Percentiles rank a stretch among this genome's conserved stretches.
phyloP scores from a whole-genome alignment of 2,329 filamentous ascomycete species.

The Cladosporium oxysporum region DNA sequence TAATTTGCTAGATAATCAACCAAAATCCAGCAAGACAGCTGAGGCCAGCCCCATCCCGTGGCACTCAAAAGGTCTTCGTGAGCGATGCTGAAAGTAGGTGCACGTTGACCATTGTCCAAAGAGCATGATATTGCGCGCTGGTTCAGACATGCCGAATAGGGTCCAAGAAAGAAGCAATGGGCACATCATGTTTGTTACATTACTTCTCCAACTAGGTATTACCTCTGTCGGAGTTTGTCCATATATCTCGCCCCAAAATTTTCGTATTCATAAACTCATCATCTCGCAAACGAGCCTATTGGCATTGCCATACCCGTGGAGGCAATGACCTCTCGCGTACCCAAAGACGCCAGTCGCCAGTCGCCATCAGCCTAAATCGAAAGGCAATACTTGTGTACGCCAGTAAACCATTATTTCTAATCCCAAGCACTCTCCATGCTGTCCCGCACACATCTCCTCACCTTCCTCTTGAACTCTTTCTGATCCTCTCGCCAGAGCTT shows the following conservation, averaged over 20 bases:
- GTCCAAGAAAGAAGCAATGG: too few relatives aligned
- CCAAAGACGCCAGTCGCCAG: conserved; percentile 5
- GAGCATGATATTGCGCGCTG: too few relatives aligned
- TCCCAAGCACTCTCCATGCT: conserved; percentile 63
- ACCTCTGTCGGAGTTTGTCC: background rate
- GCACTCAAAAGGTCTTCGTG: too few relatives aligned
- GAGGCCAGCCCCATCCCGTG: too few relatives aligned
- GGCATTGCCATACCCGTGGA: background rate
- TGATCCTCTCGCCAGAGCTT: conserved; percentile 80
- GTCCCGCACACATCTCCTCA: conserved; percentile 76
- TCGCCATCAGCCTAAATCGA: background rate
- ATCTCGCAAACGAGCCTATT: background rate
- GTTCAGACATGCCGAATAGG: too few relatives aligned
- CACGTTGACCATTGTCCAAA: too few relatives aligned
- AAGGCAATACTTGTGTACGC: background rate
- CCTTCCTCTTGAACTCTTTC: conserved; percentile 75
- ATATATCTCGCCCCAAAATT: background rate
- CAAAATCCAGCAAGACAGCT: too few relatives aligned
- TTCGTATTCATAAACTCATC: background rate
- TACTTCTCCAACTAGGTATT: background rate
- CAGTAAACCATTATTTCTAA: conserved; percentile 21
- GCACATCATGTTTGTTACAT: background rate
- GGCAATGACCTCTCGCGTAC: background rate
- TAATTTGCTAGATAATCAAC: too few relatives aligned
- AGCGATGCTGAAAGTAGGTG: too few relatives aligned